A percentile compares a stretch with the other conserved stretches of the same genome.
Conservation (phyloP, 768 basidiomycete genomes). For the Leccinum arenicola region DNA sequence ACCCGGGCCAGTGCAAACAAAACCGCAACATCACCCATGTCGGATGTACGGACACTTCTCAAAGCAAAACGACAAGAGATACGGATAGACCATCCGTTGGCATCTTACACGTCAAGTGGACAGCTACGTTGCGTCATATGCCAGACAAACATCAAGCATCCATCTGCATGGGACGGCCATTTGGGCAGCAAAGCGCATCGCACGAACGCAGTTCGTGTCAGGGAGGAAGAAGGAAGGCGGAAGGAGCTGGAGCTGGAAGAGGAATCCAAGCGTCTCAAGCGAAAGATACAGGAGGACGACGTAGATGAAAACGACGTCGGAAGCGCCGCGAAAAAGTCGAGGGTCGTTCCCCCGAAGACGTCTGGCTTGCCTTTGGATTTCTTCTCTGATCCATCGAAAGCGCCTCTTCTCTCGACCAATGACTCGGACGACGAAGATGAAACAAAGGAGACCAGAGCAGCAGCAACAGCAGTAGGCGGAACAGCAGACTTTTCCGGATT, state of each 20-base stretch:
- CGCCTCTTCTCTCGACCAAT: conserved; percentile 35
- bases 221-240: conserved; percentile 49
- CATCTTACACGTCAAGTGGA: conserved; percentile 61
- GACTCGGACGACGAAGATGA: conserved; percentile 44
- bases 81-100: conserved; percentile 69
- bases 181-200: conserved; percentile 79
- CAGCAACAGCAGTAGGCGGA: not conserved
- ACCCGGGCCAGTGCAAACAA: not conserved
- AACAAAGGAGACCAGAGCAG: conserved; percentile 13
- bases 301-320: conserved; percentile 19
- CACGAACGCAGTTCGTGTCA: conserved; percentile 56
- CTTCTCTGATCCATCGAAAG: conserved; percentile 74
- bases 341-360: conserved; percentile 15
- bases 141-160: conserved; percentile 61
- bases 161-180: conserved; percentile 86
- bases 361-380: conserved; percentile 61
- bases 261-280: conserved; percentile 38
- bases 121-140: conserved; percentile 73
- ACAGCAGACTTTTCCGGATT: not conserved
- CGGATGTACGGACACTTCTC: conserved; percentile 79
- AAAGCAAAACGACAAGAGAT: conserved; percentile 80
- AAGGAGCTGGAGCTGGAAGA: conserved; percentile 37
- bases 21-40: conserved; percentile 39
- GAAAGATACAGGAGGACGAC: conserved; percentile 25
- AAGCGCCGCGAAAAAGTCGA: conserved; percentile 32